Evolutionary conservation across 257 asterid genomes (phyloP).

Genomic region (Solanum virginianum): DNA sequence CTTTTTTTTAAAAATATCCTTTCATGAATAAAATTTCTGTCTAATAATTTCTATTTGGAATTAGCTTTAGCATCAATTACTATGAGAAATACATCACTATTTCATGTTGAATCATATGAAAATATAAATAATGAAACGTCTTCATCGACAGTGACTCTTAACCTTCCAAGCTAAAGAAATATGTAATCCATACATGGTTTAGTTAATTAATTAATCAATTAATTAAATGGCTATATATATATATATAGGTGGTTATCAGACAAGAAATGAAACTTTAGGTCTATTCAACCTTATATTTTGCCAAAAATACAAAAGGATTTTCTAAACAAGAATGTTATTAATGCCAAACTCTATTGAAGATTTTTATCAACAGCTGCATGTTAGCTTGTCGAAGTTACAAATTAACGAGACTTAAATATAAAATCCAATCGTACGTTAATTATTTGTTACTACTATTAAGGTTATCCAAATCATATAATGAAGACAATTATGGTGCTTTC

Average conservation of each 20-base stretch:
- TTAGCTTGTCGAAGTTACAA: not conserved
- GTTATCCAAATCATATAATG: not conserved
- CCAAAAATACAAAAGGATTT: not conserved
- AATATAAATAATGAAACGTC: not conserved
- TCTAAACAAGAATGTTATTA: not conserved
- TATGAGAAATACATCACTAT: not conserved
- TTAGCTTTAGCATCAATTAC: not conserved
- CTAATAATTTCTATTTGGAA: not conserved
- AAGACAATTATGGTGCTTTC: not conserved
- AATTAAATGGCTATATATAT: not conserved
- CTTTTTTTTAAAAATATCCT: not conserved
- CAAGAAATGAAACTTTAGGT: not conserved
- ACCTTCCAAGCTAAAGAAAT: not conserved
- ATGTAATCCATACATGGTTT: not conserved
- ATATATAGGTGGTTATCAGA: not conserved
- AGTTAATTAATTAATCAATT: not conserved
- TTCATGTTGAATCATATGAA: not conserved
- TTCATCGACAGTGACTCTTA: not conserved
- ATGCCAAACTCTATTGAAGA: not conserved
- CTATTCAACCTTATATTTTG: not conserved
- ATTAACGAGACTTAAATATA: not conserved
- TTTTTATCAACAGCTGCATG: not conserved
- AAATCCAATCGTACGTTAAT: not conserved
- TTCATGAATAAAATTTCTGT: not conserved
- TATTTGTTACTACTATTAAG: not conserved